phyloP scores from a whole-genome alignment of 1,139 yeast genomes.

The Pichia sp. region DNA sequence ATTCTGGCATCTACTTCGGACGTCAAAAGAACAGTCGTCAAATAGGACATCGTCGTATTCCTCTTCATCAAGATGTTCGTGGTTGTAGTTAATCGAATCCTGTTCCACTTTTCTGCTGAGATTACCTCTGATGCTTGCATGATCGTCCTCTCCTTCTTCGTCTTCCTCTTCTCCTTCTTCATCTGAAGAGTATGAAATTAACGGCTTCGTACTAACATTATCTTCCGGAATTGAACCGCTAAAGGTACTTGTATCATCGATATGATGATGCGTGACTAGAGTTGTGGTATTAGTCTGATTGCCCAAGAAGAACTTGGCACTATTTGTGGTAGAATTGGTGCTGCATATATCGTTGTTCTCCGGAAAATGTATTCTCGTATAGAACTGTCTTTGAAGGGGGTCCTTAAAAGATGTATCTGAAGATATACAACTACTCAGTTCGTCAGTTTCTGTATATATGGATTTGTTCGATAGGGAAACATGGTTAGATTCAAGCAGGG shows the following conservation, averaged over 20 bases:
- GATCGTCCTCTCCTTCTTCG: background rate
- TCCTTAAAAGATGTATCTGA: conserved; percentile 9
- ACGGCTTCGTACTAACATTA: conserved; percentile 11
- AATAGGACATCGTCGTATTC: background rate
- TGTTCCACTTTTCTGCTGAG: background rate
- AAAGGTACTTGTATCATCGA: conserved; percentile 7
- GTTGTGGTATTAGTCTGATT: background rate
- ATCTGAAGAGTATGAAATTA: conserved; percentile 13
- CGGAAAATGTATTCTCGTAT: background rate
- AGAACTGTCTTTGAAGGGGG: conserved; percentile 7
- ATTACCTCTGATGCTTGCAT: background rate
- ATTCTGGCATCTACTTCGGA: conserved; percentile 12
- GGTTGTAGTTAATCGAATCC: conserved; percentile 28
- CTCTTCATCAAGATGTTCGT: background rate
- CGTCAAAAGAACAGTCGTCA: conserved; percentile 3
- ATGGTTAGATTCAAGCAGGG: no score
- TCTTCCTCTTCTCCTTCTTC: conserved; percentile 12
- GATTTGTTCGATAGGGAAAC: no score
- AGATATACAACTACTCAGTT: conserved; percentile 7
- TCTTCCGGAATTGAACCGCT: conserved; percentile 12
- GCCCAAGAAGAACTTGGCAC: background rate
- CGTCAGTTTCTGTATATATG: conserved; percentile 11
- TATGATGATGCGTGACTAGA: background rate
- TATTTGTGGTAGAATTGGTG: background rate
- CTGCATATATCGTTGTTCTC: conserved; percentile 1